Percentiles rank a stretch among this genome's conserved stretches.
These are phyloP conservation scores for Phytophthora hybrid DNA, from an alignment of 352 stramenopile species.

Conservation along the genomic window DNA sequence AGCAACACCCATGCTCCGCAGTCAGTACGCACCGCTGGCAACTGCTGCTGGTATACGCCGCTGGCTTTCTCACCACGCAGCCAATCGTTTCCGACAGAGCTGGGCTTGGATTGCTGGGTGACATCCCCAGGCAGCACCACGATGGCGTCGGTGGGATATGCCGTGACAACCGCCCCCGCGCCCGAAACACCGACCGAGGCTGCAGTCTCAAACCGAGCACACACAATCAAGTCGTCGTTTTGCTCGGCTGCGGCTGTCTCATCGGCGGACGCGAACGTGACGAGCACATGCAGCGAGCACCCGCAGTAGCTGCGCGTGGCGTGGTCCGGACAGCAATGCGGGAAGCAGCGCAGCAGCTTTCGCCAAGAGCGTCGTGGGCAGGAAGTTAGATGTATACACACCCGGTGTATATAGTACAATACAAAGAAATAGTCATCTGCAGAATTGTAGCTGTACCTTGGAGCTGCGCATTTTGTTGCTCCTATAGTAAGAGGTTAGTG, in stretches of 20 bases:
- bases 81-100: conserved; percentile 35
- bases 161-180: conserved; percentile 2
- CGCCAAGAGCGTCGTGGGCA: too few relatives aligned
- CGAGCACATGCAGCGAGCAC: conserved; percentile 34
- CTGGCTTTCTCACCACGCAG: background rate
- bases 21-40: background rate
- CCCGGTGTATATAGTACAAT: background rate
- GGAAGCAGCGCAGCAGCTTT: conserved; percentile 48
- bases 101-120: background rate
- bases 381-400: conserved; percentile 8
- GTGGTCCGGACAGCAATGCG: conserved; percentile 49
- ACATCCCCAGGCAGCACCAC: conserved; percentile 8
- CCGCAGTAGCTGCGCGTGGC: conserved; percentile 47
- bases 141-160: conserved; percentile 2
- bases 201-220: conserved; percentile 40
- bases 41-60: background rate
- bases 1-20: background rate
- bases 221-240: conserved; percentile 34
- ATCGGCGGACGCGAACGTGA: conserved; percentile 20
- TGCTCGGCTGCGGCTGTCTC: background rate
- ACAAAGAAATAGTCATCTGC: background rate
- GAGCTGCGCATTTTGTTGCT: conserved; percentile 2
- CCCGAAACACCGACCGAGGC: background rate
- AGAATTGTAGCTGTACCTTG: background rate
- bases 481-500: background rate